These are phyloP conservation scores for Prunus fruticosa DNA, from an alignment of 306 rosid genomes.

Conservation along the genomic window DNA sequence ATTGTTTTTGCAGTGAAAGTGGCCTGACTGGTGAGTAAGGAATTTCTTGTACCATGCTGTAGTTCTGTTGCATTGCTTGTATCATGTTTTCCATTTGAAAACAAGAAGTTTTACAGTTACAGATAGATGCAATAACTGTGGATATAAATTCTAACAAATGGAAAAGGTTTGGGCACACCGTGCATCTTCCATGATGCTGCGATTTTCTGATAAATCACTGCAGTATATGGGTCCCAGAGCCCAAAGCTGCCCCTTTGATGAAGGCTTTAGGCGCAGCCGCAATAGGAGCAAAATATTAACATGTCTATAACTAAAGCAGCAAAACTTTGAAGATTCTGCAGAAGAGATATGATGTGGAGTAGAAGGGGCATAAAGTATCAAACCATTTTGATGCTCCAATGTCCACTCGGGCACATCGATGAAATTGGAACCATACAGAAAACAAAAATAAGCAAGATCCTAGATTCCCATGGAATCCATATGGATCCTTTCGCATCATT, in stretches of 20 bases:
- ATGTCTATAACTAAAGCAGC: too few relatives aligned
- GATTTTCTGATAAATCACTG: neutral
- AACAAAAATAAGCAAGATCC: neutral
- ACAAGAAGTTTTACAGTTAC: neutral
- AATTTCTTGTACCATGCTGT: neutral
- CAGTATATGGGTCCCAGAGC: neutral
- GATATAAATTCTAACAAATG: neutral
- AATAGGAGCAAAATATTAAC: too few relatives aligned
- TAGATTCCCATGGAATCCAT: neutral
- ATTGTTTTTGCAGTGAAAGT: neutral
- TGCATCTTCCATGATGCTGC: neutral
- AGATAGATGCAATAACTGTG: neutral
- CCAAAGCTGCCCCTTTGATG: neutral
- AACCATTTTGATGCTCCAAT: constrained; percentile 2
- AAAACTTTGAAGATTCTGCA: neutral
- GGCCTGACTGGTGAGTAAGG: neutral
- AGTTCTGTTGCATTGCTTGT: neutral
- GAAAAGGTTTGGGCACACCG: neutral
- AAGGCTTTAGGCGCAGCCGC: neutral
- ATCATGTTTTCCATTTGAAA: neutral
- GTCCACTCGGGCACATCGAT: neutral
- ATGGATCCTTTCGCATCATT: neutral
- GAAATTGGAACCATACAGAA: neutral
- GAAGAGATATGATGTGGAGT: neutral
- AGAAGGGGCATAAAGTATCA: constrained; percentile 6